Evolutionary conservation across 139 green algal species (phyloP), one percentile per base, ranked within the genome.

Genomic region (Picochlorum sp.): DNA sequence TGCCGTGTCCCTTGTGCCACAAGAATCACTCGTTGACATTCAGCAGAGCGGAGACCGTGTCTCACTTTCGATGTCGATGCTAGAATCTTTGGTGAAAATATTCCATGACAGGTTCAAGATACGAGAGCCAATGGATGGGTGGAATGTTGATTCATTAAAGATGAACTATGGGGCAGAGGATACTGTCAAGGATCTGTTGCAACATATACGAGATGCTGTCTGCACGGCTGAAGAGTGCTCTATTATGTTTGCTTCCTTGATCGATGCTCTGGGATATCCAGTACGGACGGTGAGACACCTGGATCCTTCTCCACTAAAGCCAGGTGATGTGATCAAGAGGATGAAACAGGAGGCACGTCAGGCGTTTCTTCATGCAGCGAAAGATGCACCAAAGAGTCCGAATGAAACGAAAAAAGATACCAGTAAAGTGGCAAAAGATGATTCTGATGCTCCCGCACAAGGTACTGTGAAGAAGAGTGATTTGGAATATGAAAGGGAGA

Each of bases 401-500:
- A 18, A 6, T 28, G 1, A 65, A 0, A 65, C 0, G 58, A 47
- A 54, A 57, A n/a, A 9, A 13, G 34, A 8, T 41, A 59, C 18
- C 14, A 4, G 2, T 18, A 34, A 16, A 30, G 6, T 1, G 20
- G 4, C 7, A 15, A 15, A 31, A 7, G 20, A 28, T 18, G 13
- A n/a, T 47, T 21, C 4, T 59, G 52, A 59, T 20, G 24, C 24
- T 47, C n/a, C 28, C 1, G 0, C 18, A 11, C 18, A 24, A 6
- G 30, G 4, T 6, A 16, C 9, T 20, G 49, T 56, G n/a, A 66
- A 44, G 47, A 74, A 75, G 30, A 86, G 88, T 1, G 89, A 96
- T 26, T 69, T 88, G n/a, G 89, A 95, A 58, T 86, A 90, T 62
- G 89, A 96, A 63, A 76, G 73, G 30, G 70, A 95, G 76, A 65